Evolutionary conservation across 352 stramenopile species (phyloP), one percentile per base, ranked within the genome.

Genomic region (Globisporangium cederbergense): DNA sequence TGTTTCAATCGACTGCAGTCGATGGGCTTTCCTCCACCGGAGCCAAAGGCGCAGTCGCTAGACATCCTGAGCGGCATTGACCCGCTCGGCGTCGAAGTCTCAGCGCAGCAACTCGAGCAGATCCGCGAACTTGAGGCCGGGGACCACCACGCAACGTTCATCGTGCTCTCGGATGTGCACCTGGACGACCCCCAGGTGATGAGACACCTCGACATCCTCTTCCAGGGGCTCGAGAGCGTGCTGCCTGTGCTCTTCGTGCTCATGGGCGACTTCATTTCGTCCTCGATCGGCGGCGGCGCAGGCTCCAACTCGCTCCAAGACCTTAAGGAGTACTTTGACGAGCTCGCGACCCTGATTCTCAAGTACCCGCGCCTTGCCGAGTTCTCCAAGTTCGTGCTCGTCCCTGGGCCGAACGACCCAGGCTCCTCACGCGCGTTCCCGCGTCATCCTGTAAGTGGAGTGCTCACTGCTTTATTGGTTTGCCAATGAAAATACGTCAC

Each of bases 241-340:
- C 59, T 83, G 53, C 83, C 86, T 10, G 82, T 83, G 20, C 66
- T 98, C 20, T 98, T 98, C 67, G 83, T 98, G 14, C 81, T 98
- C 25, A 98, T 98, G 91, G 95, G 95, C 49, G 92, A 98, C 71
- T 98, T 98, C 64, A 79, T 92, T 53, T 95, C 88, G 7, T 76
- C 77, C 2, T 85, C 88, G 9, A 84, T 96, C 4, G 89, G 87
- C 64, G 75, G 83, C 63, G 81, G 86, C 55, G 70, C 77, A 3
- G 78, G 74, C 13, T 88, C 82, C 11, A 89, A 86, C 60, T 83
- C 77, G 22, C 66, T 95, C n/a, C 74, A 87, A 13, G 85, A 96
- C 56, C 71, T 93, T 28, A 93, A 85, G 18, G 91, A 97, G 57
- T 87, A 86, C 56, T 73, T 98, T 38, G 89, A 98, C 49, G 91